A percentile compares a stretch with the other conserved stretches of the same genome.
phyloP scores from a whole-genome alignment of 2,329 filamentous ascomycete species.

The Plectosphaerella sp. region DNA sequence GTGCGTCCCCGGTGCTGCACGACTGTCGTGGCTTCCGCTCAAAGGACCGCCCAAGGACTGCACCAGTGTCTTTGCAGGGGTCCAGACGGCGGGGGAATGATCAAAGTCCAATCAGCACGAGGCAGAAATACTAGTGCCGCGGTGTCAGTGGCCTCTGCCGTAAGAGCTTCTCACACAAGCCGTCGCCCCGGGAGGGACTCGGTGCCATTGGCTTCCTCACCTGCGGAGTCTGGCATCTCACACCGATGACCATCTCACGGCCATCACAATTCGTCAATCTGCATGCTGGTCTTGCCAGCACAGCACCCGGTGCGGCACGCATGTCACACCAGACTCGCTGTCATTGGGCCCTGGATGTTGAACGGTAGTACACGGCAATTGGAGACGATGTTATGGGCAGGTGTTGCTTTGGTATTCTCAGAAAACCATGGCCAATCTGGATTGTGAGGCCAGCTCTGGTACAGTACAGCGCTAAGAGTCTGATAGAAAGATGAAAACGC shows the following conservation, averaged over 20 bases:
- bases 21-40: constrained; percentile 43
- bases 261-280: not conserved
- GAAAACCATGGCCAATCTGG: no score
- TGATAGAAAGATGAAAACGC: no score
- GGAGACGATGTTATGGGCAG: no score
- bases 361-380: no score
- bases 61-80: not conserved
- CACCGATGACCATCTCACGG: not conserved
- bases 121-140: not conserved
- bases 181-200: no score
- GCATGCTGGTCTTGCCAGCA: not conserved
- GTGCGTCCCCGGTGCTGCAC: constrained; percentile 26
- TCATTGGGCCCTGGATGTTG: no score
- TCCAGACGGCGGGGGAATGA: constrained; percentile 6
- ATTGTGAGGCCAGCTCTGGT: no score
- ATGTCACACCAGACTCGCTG: not conserved
- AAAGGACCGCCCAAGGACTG: constrained; percentile 25
- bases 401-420: no score
- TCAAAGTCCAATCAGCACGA: constrained; percentile 9
- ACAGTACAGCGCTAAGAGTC: no score
- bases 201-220: not conserved
- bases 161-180: not conserved
- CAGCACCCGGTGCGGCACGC: not conserved
- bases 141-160: constrained; percentile 9
- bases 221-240: not conserved